phyloP scores from a whole-genome alignment of 1,284 basidiomycete species.

The Neonothopanus nambi region DNA sequence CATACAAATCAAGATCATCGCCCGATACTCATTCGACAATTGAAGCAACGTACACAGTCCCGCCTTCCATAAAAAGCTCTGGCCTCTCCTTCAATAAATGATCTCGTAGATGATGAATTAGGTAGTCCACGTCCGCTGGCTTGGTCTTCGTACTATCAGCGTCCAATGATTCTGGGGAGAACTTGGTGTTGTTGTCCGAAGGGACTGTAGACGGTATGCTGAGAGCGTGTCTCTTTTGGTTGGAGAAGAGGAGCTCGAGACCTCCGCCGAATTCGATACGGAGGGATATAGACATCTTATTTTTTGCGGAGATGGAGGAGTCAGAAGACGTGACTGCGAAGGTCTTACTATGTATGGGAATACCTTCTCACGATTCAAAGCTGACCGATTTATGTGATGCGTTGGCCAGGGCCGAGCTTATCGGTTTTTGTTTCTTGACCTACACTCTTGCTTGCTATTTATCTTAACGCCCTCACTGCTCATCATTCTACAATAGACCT shows the following conservation, averaged over 20 bases:
- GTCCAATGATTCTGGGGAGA: constrained; percentile 6
- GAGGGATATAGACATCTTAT: constrained; percentile 5
- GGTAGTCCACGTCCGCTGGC: constrained; percentile 67
- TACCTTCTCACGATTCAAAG: too few species aligned
- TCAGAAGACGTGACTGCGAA: too few species aligned
- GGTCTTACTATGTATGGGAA: too few species aligned
- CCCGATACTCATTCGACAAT: too few species aligned
- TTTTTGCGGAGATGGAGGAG: too few species aligned
- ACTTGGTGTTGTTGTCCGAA: constrained; percentile 31
- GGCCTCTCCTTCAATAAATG: constrained; percentile 82
- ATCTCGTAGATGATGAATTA: constrained; percentile 80
- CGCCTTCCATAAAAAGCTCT: constrained; percentile 89
- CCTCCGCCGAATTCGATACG: constrained; percentile 75
- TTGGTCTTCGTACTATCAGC: constrained; percentile 34
- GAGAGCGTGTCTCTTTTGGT: constrained; percentile 63
- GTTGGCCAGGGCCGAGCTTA: too few species aligned
- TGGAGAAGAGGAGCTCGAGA: constrained; percentile 79
- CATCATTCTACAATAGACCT: too few species aligned
- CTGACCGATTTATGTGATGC: too few species aligned
- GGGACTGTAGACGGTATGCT: constrained; percentile 54
- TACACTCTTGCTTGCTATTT: too few species aligned
- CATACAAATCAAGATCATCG: too few species aligned
- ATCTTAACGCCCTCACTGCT: too few species aligned
- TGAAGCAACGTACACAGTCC: constrained; percentile 90
- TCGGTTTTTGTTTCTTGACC: too few species aligned